phyloP scores from a whole-genome alignment of 495 filamentous ascomycete species.

The Astrothelium macrocarpum region DNA sequence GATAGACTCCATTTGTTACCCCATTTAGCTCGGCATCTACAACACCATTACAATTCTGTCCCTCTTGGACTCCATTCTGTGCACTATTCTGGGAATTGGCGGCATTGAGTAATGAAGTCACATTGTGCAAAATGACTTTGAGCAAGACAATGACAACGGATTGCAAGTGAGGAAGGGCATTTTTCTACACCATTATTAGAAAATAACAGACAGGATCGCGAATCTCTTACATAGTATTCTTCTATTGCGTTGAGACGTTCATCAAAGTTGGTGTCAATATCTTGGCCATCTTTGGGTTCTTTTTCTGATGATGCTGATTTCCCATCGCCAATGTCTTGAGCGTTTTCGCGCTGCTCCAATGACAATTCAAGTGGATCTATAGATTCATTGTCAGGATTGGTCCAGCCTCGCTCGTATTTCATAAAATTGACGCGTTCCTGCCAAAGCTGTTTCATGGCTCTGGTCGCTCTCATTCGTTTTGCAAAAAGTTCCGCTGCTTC shows the following conservation, averaged over 20 bases:
- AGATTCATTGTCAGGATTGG: constrained; percentile 17
- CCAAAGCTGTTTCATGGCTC: constrained; percentile 90
- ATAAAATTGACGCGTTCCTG: constrained; percentile 83
- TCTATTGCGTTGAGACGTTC: constrained; percentile 53
- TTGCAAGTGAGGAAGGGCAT: constrained; percentile 74
- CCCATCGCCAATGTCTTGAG: constrained; percentile 17
- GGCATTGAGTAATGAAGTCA: constrained; percentile 55
- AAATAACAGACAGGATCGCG: constrained; percentile 12
- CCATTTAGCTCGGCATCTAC: constrained; percentile 12
- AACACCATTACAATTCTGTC: constrained; percentile 27
- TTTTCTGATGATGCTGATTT: background rate
- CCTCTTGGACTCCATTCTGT: constrained; percentile 24
- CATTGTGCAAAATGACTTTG: constrained; percentile 74
- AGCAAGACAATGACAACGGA: constrained; percentile 89
- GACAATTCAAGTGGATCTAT: constrained; percentile 14
- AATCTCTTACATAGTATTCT: constrained; percentile 63
- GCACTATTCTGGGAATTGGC: constrained; percentile 38
- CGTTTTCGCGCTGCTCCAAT: constrained; percentile 38
- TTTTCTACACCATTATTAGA: constrained; percentile 40
- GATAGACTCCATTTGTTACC: constrained; percentile 17
- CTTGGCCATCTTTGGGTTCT: background rate
- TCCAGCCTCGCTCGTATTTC: constrained; percentile 83
- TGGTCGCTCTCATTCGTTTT: constrained; percentile 74
- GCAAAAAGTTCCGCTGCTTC: constrained; percentile 94
- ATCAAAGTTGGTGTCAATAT: constrained; percentile 16